Evolutionary conservation across 1,284 basidiomycete species (phyloP), one percentile per base, ranked within the genome.

Genomic region (Trametes sp.): DNA sequence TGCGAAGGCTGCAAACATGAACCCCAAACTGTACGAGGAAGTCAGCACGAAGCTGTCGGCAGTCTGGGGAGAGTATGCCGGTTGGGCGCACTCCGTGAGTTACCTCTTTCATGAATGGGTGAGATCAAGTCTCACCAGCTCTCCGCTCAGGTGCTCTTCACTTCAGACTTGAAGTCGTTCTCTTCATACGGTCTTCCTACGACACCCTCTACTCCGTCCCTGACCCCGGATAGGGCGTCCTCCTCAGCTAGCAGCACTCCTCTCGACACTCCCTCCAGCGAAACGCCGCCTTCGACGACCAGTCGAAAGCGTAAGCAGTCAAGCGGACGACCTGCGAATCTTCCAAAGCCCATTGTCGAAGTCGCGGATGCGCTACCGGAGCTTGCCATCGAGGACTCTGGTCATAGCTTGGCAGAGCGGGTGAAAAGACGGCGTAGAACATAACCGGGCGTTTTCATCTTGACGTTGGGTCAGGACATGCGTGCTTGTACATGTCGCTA

Each of bases 51-150:
- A 87, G 71, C 78, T 98, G 1, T 72, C 80, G 0, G 74, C 78
- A 1, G 81, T 88, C 1, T 97, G 95, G 95, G 94, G 94, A 10
- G 82, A 88, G 1, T 88, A 92, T 73, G 95, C 94, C 6, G 96
- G 96, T 6, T 97, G 95, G 95, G 92, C 92, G 0, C 96, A 98
- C 75, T 91, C 93, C 2, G 94, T 96, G 66, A 60, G 60, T 54
- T 2, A 13, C 23, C 50, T 13, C 14, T 45, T 41, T 2, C 4
- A 38, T 0, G 21, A 21, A 4, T 19, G 29, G 3, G 19, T 19
- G 45, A 59, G 29, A 28, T 35, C 11, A 38, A 38, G 11, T 48
- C 58, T 59, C 49, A 33, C n/a, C 41, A 24, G 23, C 21, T 26
- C 16, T 29, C 54, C 4, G 31, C 11, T 5, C 55, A 90, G 87